Evolutionary conservation across 2,329 filamentous ascomycete species (phyloP), one percentile per base, ranked within the genome.

Genomic region (Phialocephala subalpina): DNA sequence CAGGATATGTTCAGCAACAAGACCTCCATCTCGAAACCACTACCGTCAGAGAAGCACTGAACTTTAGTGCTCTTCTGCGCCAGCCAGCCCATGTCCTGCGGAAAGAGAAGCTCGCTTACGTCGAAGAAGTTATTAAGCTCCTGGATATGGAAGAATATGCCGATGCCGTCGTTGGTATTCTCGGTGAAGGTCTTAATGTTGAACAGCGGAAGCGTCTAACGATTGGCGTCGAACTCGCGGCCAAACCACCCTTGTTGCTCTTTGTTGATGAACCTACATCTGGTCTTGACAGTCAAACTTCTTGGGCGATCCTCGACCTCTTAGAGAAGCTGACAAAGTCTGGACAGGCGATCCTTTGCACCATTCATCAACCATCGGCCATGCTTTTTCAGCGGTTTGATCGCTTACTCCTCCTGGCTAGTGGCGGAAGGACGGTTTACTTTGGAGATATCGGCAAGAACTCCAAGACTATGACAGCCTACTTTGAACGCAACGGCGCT

Each of bases 241-340:
- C 94, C 9, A 97, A 95, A 81, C 94, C 94, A 8, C 89, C 92
- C 49, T 84, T 97, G 60, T 84, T 97, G 66, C 87, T 97, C 60
- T 97, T 97, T 82, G 87, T 97, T 58, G 94, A 97, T 73, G 94
- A 97, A 79, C 94, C 94, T n/a, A 97, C 94, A 4, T 97, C 93
- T 40, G 94, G 94, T 82, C 87, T 97, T 25, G 94, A 97, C 79
- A 92, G 89, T 74, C 93, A 97, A 78, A 97, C 94, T 1, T 94
- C 93, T 1, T 97, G 92, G 92, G 91, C 92, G 68, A 97, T 97
- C 76, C 84, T 93, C 52, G 90, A 93, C 77, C 86, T 97, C 18
- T 85, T 97, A 38, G 90, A 95, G 79, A 97, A 95, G 79, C 84
- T 97, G 49, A 92, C 93, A 73, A 91, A 94, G 77, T 90, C 88